Percentiles rank a stretch among this genome's conserved stretches.
Conservation (phyloP, 352 stramenopile genomes). For the Pythium diclinum region DNA sequence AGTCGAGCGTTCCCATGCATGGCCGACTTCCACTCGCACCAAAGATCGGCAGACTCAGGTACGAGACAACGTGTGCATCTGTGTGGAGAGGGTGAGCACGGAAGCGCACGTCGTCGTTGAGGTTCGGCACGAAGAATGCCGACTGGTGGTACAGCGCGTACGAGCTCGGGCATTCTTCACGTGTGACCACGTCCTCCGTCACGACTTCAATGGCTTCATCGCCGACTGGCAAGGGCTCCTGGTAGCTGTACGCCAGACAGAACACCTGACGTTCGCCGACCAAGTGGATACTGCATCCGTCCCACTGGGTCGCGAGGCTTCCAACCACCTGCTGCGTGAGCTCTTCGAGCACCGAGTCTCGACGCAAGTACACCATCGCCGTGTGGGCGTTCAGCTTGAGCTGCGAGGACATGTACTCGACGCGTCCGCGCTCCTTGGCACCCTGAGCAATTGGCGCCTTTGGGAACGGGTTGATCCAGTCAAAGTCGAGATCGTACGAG, state of each 20-base stretch:
- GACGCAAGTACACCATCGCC: slow-evolving; percentile 52
- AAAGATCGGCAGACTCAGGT: slow-evolving; percentile 74
- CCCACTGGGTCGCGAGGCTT: slow-evolving; percentile 57
- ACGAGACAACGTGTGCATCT: slow-evolving; percentile 52
- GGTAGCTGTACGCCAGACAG: slow-evolving; percentile 49
- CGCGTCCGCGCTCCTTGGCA: slow-evolving; percentile 36
- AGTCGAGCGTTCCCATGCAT: slow-evolving; percentile 66
- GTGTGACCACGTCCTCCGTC: slow-evolving; percentile 52
- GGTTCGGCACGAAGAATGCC: slow-evolving; percentile 65
- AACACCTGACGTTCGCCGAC: slow-evolving; percentile 57
- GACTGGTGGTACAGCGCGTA: slow-evolving; percentile 66
- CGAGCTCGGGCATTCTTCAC: slow-evolving; percentile 62
- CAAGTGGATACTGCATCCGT: slow-evolving; percentile 69
- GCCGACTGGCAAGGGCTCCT: slow-evolving; percentile 35
- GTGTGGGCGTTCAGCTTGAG: slow-evolving; percentile 61
- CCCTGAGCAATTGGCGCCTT: slow-evolving; percentile 51
- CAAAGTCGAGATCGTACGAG: slow-evolving; percentile 73
- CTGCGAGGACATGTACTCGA: slow-evolving; percentile 49
- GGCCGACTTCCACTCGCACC: slow-evolving; percentile 29
- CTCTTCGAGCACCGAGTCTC: slow-evolving; percentile 49
- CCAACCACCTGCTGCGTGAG: slow-evolving; percentile 45
- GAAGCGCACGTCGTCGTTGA: slow-evolving; percentile 60
- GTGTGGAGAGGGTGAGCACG: slow-evolving; percentile 62
- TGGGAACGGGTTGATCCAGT: slow-evolving; percentile 76
- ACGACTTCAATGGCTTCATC: slow-evolving; percentile 37